Base-by-base conservation (phyloP, 306 rosid species). In the Clitoria ternatea region DNA sequence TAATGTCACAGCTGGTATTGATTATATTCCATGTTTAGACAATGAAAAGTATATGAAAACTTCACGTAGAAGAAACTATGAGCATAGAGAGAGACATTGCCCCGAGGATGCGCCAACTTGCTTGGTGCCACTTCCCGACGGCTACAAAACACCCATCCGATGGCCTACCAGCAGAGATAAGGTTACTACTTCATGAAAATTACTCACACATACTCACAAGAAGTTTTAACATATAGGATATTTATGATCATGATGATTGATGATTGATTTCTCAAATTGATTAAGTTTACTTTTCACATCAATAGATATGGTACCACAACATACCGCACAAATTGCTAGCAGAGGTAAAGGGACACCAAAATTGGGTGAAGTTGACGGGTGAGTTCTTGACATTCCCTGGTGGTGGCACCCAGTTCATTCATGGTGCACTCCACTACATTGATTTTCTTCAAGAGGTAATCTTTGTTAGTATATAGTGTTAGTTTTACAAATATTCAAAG, bases 341-440 rank as follows among this genome's bases (percentile, higher is more conserved):
- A 32, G 77, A 90, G 74, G 90, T 88, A 56, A 90, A 90, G 69
- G 97, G 97, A 14, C 97, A 90, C 77, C 97, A 90, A 32, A 90
- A 90, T 54, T 90, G 97, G 97, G 89, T 90, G 18, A 90, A 90
- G 87, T 77, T 88, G 61, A 74, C 84, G 4, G 97, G 97, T 15
- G 97, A 90, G 53, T 86, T 88, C 75, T 78, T 88, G 79, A 88
- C 90, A 1, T 90, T 90, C 61, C 97, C 97, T 0, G 97, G 97
- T 11, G 97, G 97, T 44, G 97, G 97, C 60, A 90, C 97, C 6
- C 97, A 90, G 72, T 90, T 90, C 84, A 90, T 88, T 53, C 95
- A 90, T 45, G 97, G 97, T 15, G 97, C 97, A 53, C 86, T 90
- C 17, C 92, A 86, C 80, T 90, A 90, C 84, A 90, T 90, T 35